Conservation (phyloP, 208 protist genomes). For the Leishmania gerbilli region DNA sequence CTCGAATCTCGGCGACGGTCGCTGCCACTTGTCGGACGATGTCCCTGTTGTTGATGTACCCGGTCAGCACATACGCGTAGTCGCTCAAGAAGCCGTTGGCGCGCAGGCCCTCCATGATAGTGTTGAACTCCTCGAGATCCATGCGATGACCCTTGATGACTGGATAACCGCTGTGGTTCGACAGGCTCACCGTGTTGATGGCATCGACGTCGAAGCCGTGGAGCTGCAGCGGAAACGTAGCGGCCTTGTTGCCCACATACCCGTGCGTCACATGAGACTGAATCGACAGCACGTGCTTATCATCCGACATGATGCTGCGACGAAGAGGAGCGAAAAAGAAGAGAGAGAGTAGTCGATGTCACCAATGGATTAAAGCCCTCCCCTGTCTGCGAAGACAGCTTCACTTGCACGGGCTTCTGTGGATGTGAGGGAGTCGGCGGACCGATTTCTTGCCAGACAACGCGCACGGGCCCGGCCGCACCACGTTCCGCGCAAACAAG, state of each 20-base stretch:
- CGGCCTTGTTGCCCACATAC: slow-evolving; percentile 96
- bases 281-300: slow-evolving; percentile 91
- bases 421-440: neutral
- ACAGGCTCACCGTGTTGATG: slow-evolving; percentile 95
- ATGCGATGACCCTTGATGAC: slow-evolving; percentile 90
- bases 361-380: neutral
- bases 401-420: neutral
- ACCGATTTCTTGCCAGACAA: neutral
- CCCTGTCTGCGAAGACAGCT: neutral
- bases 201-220: slow-evolving; percentile 95
- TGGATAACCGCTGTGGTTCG: slow-evolving; percentile 95
- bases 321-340: neutral
- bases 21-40: slow-evolving; percentile 68
- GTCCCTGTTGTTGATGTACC: slow-evolving; percentile 93
- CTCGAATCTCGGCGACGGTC: slow-evolving; percentile 68
- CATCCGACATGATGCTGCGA: slow-evolving; percentile 17
- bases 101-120: slow-evolving; percentile 84
- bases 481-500: neutral
- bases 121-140: slow-evolving; percentile 71
- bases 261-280: slow-evolving; percentile 96
- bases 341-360: no score
- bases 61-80: slow-evolving; percentile 93
- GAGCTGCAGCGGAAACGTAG: slow-evolving; percentile 94
- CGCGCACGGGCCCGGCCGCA: neutral
- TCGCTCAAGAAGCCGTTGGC: slow-evolving; percentile 78